These are phyloP conservation scores for Apiospora marii DNA, from an alignment of 2,329 filamentous ascomycete species.

Conservation along the genomic window DNA sequence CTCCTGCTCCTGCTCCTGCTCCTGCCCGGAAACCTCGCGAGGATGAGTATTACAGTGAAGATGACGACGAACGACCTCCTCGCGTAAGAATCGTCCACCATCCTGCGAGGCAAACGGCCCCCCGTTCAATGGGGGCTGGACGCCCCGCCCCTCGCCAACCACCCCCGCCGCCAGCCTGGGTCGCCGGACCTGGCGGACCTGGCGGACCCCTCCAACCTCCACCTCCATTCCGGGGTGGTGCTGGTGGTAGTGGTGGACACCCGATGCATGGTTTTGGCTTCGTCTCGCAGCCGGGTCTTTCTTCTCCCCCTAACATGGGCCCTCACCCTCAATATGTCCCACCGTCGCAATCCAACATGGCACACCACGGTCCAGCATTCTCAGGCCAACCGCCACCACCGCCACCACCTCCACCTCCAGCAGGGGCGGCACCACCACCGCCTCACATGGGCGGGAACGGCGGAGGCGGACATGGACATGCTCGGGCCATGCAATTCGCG, in stretches of 20 bases:
- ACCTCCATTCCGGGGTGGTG: not conserved
- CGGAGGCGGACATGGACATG: not conserved
- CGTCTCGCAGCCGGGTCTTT: constrained; percentile 20
- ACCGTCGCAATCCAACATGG: not conserved
- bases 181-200: not conserved
- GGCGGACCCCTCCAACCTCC: constrained; percentile 20
- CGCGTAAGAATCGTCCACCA: constrained; percentile 24
- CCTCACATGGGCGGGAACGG: constrained; percentile 23
- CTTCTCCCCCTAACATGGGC: constrained; percentile 12
- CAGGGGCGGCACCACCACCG: not conserved
- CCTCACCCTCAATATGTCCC: not conserved
- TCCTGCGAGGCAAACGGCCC: not conserved
- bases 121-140: constrained; percentile 24
- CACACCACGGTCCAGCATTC: not conserved
- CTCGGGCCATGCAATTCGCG: not conserved
- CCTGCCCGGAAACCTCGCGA: not conserved
- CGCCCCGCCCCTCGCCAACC: constrained; percentile 19
- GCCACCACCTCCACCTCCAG: not conserved
- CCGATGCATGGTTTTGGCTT: constrained; percentile 18
- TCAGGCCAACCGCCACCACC: not conserved
- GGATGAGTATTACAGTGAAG: not conserved
- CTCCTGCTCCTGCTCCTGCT: not conserved
- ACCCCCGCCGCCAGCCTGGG: constrained; percentile 31
- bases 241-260: not conserved
- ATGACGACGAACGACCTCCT: constrained; percentile 14